Base-by-base conservation (phyloP, 2,329 filamentous ascomycete genomes). In the Colletotrichum aenigma region DNA sequence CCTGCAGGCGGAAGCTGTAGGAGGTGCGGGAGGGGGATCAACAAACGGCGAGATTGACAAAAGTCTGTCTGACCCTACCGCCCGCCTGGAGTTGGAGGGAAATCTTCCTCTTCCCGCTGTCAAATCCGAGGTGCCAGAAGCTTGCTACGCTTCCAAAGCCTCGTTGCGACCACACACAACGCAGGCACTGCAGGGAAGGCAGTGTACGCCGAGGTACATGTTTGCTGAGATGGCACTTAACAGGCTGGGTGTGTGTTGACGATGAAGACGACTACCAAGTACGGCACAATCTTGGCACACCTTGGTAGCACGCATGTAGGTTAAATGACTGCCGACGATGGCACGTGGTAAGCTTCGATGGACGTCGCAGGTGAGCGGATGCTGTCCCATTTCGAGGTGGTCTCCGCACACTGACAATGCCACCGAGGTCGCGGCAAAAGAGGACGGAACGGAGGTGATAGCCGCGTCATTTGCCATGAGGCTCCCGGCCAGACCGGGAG, bases 391-490 rank as follows among this genome's bases (percentile, higher is more conserved):
- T 43, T 72, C 38, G 68, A 75, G 56, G 72, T 43, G 52, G 72
- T 71, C 72, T 60, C 55, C 55, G 72, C 8, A 52, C 26, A 16
- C 32, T 67, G 68, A 21, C 16, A n/a, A n/a, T n/a, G 32, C 28
- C 24, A 60, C 60, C 24, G 66, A 43, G 61, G 62, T 55, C 30
- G 68, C 55, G 62, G 61, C 15, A 66, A 55, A 28, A 15, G 16
- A 52, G 26, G 12, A 15, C 32, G 18, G 12, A 18, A 65, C 24
- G 32, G 55, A 28, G 15, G n/a, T 34, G 28, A 72, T 72, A 75
- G 72, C 72, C 72, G 72, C 72, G 62, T 67, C 69, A 58, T 34
- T 66, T 24, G 36, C 68, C 62, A 56, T 34, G 30, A 67, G 62
- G 24, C 60, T 71, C 69, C 32, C 10, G 30, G 7, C 24, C 21